Evolutionary conservation across 164 flowering plant species (phyloP).

Genomic region (Echeveria elegans): DNA sequence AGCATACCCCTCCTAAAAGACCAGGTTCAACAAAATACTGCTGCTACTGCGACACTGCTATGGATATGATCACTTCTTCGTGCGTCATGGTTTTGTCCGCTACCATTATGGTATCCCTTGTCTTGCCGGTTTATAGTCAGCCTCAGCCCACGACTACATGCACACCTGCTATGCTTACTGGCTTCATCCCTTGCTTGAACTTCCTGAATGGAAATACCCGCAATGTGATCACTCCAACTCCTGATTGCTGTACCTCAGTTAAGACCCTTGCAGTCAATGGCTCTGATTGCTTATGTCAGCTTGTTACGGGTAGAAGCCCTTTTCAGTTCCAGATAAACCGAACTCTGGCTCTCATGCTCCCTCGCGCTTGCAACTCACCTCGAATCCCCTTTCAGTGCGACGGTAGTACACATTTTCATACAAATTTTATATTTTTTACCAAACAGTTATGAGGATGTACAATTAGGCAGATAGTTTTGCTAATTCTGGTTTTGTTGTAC

Average conservation of each 20-base stretch:
- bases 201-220: not conserved
- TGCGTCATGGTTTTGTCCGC: not conserved
- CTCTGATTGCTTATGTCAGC: not conserved
- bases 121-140: not conserved
- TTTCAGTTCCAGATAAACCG: not conserved
- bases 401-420: not conserved
- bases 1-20: no score
- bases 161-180: not conserved
- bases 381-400: not conserved
- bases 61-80: not conserved
- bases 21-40: no score
- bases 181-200: not conserved
- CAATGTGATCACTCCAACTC: not conserved
- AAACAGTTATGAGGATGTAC: not conserved
- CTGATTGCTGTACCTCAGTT: slow-evolving; percentile 4
- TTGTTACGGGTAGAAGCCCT: slow-evolving; percentile 3
- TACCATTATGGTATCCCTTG: not conserved
- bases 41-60: not conserved
- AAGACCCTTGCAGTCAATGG: slow-evolving; percentile 1
- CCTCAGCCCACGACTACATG: not conserved
- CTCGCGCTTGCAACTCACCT: slow-evolving; percentile 2
- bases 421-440: not conserved
- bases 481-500: not conserved
- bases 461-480: not conserved
- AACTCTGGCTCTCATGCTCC: not conserved